Conservation (phyloP, 1,284 basidiomycete genomes). For the Melampsora larici-populina region DNA sequence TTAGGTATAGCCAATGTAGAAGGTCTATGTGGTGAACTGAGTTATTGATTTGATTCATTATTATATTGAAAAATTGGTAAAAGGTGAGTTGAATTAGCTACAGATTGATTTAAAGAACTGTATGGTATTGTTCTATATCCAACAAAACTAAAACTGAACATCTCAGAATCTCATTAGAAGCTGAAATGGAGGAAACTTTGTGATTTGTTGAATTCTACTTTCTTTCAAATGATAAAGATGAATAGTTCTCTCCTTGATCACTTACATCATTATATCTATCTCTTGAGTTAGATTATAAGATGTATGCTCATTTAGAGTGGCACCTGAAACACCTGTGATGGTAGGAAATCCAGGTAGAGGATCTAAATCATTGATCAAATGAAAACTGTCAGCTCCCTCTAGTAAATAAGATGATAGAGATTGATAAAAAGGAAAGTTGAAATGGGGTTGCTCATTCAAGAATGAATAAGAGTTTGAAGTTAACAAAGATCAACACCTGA, state of each 20-base stretch:
- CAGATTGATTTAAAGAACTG: constrained; percentile 16
- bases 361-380: constrained; percentile 27
- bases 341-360: constrained; percentile 12
- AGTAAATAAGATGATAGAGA: not conserved
- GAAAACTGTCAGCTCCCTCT: constrained; percentile 37
- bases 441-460: not conserved
- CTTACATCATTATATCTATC: constrained; percentile 18
- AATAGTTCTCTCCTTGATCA: constrained; percentile 37
- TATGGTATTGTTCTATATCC: constrained; percentile 38
- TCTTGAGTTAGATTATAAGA: constrained; percentile 10
- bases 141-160: constrained; percentile 29
- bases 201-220: constrained; percentile 21
- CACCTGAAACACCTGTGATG: constrained; percentile 35
- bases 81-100: constrained; percentile 16
- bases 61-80: constrained; percentile 28
- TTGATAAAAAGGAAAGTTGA: not conserved
- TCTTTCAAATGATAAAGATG: constrained; percentile 13
- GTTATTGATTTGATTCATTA: not conserved
- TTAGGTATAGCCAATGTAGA: constrained; percentile 36
- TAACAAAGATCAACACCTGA: constrained; percentile 36
- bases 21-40: constrained; percentile 35
- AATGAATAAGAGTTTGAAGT: not conserved
- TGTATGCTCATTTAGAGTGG: constrained; percentile 27
- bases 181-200: constrained; percentile 21
- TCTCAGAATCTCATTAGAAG: constrained; percentile 31